Percentiles rank a stretch among this genome's conserved stretches.
phyloP scores from a whole-genome alignment of 225 moss, liverwort and hornwort species.

The Pseudoscleropodium purum region DNA sequence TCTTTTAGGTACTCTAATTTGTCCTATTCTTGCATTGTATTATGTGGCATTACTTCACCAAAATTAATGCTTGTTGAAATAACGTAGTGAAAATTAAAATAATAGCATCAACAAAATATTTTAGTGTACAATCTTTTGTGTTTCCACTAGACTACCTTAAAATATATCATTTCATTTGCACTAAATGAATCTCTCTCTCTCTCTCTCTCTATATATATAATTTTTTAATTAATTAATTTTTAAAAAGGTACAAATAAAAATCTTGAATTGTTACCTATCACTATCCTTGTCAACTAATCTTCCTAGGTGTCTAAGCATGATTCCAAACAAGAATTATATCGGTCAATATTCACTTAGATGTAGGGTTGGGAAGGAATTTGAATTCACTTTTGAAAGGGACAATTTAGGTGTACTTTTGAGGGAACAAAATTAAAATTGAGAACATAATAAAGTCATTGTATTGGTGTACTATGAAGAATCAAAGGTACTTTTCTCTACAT shows the following conservation, averaged over 20 bases:
- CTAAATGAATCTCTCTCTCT: accelerated
- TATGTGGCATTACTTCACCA: accelerated
- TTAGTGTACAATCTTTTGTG: background rate
- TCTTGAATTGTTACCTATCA: background rate
- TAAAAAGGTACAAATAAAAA: too few species aligned
- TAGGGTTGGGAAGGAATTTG: too few species aligned
- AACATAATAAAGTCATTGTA: accelerated
- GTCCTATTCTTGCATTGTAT: background rate
- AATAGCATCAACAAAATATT: background rate
- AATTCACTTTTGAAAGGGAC: background rate
- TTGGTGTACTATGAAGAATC: background rate
- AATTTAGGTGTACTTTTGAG: accelerated
- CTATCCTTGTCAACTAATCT: background rate
- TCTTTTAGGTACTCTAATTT: background rate
- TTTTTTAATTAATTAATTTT: too few species aligned
- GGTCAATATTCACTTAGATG: too few species aligned
- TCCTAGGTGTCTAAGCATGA: background rate
- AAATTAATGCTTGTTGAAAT: background rate
- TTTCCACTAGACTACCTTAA: accelerated
- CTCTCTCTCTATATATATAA: too few species aligned
- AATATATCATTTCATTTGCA: too few species aligned
- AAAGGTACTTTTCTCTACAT: background rate
- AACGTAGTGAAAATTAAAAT: background rate
- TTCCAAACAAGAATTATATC: background rate
- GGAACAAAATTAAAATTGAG: accelerated